Base-by-base conservation (phyloP, 1,139 yeast species). In the Pichia sp. region DNA sequence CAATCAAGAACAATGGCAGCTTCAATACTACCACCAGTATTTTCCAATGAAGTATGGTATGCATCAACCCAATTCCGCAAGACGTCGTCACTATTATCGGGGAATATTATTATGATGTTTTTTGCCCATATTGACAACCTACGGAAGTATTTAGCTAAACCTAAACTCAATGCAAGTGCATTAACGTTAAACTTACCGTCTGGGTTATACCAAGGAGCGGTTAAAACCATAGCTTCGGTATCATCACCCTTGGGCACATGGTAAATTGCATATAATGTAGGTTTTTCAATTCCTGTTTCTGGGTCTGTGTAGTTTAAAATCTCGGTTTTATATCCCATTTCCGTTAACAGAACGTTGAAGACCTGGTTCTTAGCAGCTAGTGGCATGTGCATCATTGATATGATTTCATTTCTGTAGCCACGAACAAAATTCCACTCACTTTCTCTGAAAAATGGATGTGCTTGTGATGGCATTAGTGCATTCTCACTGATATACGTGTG, bases 401-500 rank as follows among this genome's bases (percentile, higher is more conserved):
- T 67, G 52, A 81, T 67, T 61, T 85, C 89, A 46, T 78, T 79
- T 58, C 97, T 77, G 67, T 85, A 91, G 0, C 97, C 99, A 56
- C 98, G 75, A 30, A 91, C 83, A 54, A 88, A 76, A 65, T 92
- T 90, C 97, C 98, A 93, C 66, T 93, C 99, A 51, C 93, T 84
- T 64, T 92, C 98, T 56, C 98, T 77, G 69, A 90, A 95, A 67
- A 90, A 91, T 17, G 96, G 86, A 63, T 85, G 86, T 3, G 93
- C 98, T 68, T 93, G 98, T 0, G 95, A 92, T 12, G 99, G 98
- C 88, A 95, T 85, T 68, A 95, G 75, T 40, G 99, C 99, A 71
- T 93, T 95, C 68, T 95, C 99, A 8, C 96, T 87, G 24, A 92
- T 87, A 67, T 93, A 93, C 6, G 97, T 89, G 61, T 77, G 74